Evolutionary conservation across 2,329 filamentous ascomycete species (phyloP), one percentile per base, ranked within the genome.

Genomic region (Talaromyces sp.): DNA sequence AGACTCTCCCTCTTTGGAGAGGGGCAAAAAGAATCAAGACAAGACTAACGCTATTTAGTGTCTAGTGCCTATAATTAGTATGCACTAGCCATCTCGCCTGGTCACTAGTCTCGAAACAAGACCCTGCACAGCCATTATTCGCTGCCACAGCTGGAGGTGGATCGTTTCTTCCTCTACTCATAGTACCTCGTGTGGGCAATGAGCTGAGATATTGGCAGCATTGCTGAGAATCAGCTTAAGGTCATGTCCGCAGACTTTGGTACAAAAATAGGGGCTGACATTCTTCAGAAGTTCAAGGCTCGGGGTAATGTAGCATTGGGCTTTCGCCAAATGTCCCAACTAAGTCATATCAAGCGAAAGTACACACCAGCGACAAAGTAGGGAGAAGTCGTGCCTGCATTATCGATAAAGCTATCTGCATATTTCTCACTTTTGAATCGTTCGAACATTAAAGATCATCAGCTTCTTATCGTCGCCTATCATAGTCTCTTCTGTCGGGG

Each of bases 401-500:
- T 37, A 54, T 54, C 21, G 31, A 54, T 35, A 4, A 52, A 35
- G 16, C 9, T 52, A 52, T 52, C 23, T 54, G 23, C 50, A 54
- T 35, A 54, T 54, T 35, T 35, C 5, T 52, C 50, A 37, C 18
- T 35, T 54, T 21, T 21, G n/a, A 31, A 37, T 35, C 50, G 37
- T 54, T 12, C 48, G 35, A 52, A 7, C 28, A 35, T 35, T 14
- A 50, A 50, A 16, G 46, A 31, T 16, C 23, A 35, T 5, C 31
- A 14, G n/a, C n/a, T 9, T 21, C 68, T 56, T 67, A 66, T 59
- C 69, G 66, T 56, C 68, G 70, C 44, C 68, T 67, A 60, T 73
- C 68, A 64, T 69, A 70, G 57, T 70, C 66, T 56, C 70, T 68
- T 62, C 71, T 71, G 67, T 72, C 71, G 33, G 58, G 35, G 16